A percentile compares a stretch with the other conserved stretches of the same genome.
Conservation (phyloP, 306 rosid species). For the Acacia acuminata region DNA sequence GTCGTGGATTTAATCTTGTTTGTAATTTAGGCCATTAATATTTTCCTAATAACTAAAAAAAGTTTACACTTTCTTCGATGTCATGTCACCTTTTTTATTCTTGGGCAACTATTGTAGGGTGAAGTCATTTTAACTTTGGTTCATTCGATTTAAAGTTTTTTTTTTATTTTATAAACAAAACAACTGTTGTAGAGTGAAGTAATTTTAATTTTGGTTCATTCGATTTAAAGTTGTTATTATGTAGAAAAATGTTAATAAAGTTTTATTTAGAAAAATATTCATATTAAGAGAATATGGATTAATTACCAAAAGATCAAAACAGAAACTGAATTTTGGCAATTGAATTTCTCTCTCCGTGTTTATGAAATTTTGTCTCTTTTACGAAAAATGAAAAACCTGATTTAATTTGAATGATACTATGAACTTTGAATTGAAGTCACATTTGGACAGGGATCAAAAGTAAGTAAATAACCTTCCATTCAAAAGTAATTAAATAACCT, state of each 20-base stretch:
- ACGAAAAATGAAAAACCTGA: background rate
- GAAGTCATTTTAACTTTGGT: background rate
- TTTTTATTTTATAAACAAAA: too few relatives aligned
- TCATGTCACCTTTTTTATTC: too few relatives aligned
- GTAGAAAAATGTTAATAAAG: background rate
- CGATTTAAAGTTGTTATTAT: background rate
- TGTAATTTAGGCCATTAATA: too few relatives aligned
- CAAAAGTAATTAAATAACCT: background rate
- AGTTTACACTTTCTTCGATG: too few relatives aligned
- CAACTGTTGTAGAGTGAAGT: background rate
- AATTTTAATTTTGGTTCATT: background rate
- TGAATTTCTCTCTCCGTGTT: background rate
- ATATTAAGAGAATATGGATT: background rate
- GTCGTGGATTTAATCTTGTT: rapidly evolving
- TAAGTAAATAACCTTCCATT: background rate
- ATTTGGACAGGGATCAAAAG: background rate
- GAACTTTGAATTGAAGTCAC: background rate
- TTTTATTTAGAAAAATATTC: background rate
- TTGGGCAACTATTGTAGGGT: background rate
- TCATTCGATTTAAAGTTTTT: background rate
- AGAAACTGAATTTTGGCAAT: background rate
- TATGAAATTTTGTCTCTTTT: too few relatives aligned
- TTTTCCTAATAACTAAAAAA: too few relatives aligned
- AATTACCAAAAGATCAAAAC: background rate
- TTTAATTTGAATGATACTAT: background rate